These are phyloP conservation scores for Entomortierella parvispora DNA, from an alignment of 192 early-diverging fungal species.

Conservation along the genomic window DNA sequence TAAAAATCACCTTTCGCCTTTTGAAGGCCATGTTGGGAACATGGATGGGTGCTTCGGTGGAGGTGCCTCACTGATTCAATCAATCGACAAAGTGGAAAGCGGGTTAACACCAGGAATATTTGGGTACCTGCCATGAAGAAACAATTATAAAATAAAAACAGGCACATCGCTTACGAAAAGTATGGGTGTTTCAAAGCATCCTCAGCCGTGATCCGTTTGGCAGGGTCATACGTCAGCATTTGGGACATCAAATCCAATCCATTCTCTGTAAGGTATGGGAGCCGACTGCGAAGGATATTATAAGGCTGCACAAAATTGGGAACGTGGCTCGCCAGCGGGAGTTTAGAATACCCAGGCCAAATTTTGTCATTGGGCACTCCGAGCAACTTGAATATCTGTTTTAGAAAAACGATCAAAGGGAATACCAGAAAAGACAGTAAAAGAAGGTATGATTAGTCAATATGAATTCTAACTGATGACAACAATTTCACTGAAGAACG, in stretches of 20 bases:
- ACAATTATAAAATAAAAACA: not conserved
- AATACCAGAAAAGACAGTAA: not conserved
- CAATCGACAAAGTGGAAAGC: not conserved
- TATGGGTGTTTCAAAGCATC: slow-evolving; percentile 93
- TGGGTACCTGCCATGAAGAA: not conserved
- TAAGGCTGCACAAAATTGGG: slow-evolving; percentile 75
- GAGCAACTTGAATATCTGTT: slow-evolving; percentile 84
- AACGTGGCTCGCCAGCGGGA: slow-evolving; percentile 80
- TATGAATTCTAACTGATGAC: too few relatives aligned
- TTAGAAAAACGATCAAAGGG: too few relatives aligned
- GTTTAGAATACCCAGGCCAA: slow-evolving; percentile 76
- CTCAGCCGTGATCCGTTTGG: slow-evolving; percentile 88
- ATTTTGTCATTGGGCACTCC: slow-evolving; percentile 85
- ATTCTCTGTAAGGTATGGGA: slow-evolving; percentile 73
- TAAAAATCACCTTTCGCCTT: slow-evolving; percentile 64
- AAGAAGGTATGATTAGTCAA: not conserved
- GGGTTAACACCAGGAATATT: not conserved
- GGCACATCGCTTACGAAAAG: slow-evolving; percentile 64
- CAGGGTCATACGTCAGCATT: slow-evolving; percentile 88
- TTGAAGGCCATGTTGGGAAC: slow-evolving; percentile 95
- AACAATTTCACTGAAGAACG: too few relatives aligned
- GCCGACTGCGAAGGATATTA: slow-evolving; percentile 57
- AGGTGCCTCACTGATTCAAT: slow-evolving; percentile 71
- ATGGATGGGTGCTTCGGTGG: slow-evolving; percentile 91
- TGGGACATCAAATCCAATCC: slow-evolving; percentile 82